Evolutionary conservation across 2,329 filamentous ascomycete genomes (phyloP).

Genomic region (Aspergillus fischeri): DNA sequence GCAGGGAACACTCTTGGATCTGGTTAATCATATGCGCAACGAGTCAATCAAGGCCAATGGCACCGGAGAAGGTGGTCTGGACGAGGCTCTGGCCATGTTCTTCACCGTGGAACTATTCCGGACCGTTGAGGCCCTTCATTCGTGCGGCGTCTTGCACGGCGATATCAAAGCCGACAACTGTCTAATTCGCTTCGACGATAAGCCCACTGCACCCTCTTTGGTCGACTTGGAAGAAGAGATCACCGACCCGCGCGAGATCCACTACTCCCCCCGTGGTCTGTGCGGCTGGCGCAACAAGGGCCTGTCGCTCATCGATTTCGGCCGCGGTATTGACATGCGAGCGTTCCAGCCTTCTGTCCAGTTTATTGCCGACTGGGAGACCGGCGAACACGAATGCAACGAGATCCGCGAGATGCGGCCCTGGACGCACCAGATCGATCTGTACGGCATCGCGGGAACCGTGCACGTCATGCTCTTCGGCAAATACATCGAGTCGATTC

Average conservation of each 20-base stretch:
- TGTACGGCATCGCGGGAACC: slow-evolving; percentile 85
- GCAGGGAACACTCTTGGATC: slow-evolving; percentile 89
- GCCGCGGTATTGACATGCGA: slow-evolving; percentile 88
- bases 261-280: slow-evolving; percentile 69
- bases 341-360: slow-evolving; percentile 71
- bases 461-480: slow-evolving; percentile 89
- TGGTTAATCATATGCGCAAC: slow-evolving; percentile 79
- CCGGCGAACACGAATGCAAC: slow-evolving; percentile 78
- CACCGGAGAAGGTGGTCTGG: slow-evolving; percentile 63
- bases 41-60: slow-evolving; percentile 53
- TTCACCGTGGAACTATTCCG: slow-evolving; percentile 88
- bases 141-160: slow-evolving; percentile 76
- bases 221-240: slow-evolving; percentile 24
- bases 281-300: slow-evolving; percentile 79
- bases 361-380: slow-evolving; percentile 96
- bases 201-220: slow-evolving; percentile 26
- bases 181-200: slow-evolving; percentile 71
- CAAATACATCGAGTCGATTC: slow-evolving; percentile 81
- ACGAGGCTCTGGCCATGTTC: slow-evolving; percentile 91
- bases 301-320: slow-evolving; percentile 87
- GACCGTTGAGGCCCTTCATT: slow-evolving; percentile 81
- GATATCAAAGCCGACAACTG: slow-evolving; percentile 97
- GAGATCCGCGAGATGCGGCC: slow-evolving; percentile 92
- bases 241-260: slow-evolving; percentile 32
- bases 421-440: slow-evolving; percentile 98